These are phyloP conservation scores for Fusarium caatingaense DNA, from an alignment of 2,329 filamentous ascomycete genomes.

Conservation along the genomic window DNA sequence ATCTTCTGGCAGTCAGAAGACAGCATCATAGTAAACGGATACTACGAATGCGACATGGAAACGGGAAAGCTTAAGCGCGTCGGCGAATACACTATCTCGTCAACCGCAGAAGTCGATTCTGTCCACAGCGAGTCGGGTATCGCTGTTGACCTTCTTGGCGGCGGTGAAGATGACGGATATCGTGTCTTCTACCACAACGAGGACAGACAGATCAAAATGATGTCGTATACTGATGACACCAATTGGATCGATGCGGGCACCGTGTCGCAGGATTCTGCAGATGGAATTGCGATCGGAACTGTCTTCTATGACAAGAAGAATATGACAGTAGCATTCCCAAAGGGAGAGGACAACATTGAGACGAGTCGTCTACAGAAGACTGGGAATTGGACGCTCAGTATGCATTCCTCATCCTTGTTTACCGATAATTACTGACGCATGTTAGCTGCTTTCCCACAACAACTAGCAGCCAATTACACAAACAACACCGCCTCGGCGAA, in stretches of 20 bases:
- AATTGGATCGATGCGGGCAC: background rate
- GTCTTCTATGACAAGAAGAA: background rate
- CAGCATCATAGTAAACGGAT: background rate
- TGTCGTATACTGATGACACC: background rate
- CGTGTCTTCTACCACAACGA: background rate
- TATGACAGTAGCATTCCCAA: background rate
- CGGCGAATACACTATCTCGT: background rate
- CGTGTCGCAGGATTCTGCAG: background rate
- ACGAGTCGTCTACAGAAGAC: background rate
- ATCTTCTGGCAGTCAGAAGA: background rate
- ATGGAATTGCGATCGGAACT: background rate
- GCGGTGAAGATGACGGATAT: background rate
- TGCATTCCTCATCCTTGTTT: background rate
- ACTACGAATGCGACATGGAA: background rate
- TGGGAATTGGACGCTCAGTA: background rate
- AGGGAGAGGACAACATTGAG: background rate
- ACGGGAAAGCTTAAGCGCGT: background rate
- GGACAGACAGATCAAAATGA: background rate
- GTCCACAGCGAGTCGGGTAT: background rate
- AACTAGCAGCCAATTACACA: background rate
- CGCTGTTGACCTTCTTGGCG: background rate
- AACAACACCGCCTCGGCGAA: background rate
- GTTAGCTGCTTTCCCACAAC: background rate
- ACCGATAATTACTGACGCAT: background rate
- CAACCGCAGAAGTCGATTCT: background rate